A percentile compares a stretch with the other conserved stretches of the same genome.
Conservation (phyloP, 306 rosid genomes). For the Alnus glutinosa region DNA sequence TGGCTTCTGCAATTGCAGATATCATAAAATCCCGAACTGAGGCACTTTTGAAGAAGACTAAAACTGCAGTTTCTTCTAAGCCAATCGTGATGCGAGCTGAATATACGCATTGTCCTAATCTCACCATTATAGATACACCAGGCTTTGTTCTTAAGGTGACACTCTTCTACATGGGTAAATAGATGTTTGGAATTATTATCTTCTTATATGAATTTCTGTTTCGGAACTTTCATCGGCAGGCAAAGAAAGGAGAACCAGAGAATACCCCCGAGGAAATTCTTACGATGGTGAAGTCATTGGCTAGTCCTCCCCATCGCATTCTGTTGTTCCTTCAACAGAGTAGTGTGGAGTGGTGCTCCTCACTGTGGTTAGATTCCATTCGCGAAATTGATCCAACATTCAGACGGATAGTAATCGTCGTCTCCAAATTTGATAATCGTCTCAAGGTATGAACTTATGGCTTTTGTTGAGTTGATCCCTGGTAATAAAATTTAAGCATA, state of each 20-base stretch:
- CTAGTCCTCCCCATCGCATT: constrained; percentile 91
- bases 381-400: constrained; percentile 90
- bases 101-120: constrained; percentile 91
- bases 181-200: constrained; percentile 14
- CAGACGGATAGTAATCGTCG: constrained; percentile 77
- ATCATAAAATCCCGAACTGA: constrained; percentile 82
- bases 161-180: not conserved
- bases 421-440: constrained; percentile 97
- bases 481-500: not conserved
- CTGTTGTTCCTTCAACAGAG: constrained; percentile 95
- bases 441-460: constrained; percentile 61
- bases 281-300: constrained; percentile 90
- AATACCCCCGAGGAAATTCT: constrained; percentile 92
- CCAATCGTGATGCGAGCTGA: constrained; percentile 96
- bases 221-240: constrained; percentile 45
- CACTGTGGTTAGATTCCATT: constrained; percentile 85
- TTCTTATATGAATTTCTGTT: not conserved
- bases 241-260: constrained; percentile 95
- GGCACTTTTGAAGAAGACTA: constrained; percentile 69
- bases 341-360: constrained; percentile 98
- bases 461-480: not conserved
- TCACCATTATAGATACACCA: constrained; percentile 95
- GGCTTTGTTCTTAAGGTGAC: constrained; percentile 95
- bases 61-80: constrained; percentile 82
- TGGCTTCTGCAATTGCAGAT: constrained; percentile 82